Evolutionary conservation across 495 filamentous ascomycete genomes (phyloP).

Genomic region (Pyronema omphalodes): DNA sequence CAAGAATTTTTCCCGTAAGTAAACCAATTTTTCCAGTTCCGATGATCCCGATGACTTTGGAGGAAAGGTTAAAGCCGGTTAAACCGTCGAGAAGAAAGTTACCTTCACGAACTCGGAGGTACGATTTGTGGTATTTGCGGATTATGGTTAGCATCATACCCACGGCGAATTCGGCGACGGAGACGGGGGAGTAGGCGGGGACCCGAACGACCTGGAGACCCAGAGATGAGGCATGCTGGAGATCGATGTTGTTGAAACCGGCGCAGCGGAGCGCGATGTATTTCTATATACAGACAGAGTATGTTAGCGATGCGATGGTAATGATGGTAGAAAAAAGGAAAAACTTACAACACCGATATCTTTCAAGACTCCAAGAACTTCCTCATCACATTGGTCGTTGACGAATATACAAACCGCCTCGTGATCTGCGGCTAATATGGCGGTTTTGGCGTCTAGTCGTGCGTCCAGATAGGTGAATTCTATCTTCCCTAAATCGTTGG

Average conservation of each 20-base stretch:
- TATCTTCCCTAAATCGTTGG: conserved; percentile 8
- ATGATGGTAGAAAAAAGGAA: neutral
- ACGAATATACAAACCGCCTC: conserved; percentile 53
- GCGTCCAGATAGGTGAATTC: conserved; percentile 18
- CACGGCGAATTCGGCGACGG: conserved; percentile 54
- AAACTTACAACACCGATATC: conserved; percentile 27
- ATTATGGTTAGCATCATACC: conserved; percentile 51
- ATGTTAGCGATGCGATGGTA: neutral
- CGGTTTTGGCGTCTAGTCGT: conserved; percentile 28
- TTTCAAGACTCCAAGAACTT: conserved; percentile 35
- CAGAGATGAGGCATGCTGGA: conserved; percentile 34
- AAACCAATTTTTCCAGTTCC: conserved; percentile 39
- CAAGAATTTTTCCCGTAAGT: conserved; percentile 34
- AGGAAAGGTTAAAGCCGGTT: conserved; percentile 39
- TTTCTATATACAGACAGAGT: conserved; percentile 9
- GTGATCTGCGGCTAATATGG: conserved; percentile 33
- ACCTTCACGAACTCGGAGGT: conserved; percentile 52
- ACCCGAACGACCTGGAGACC: conserved; percentile 49
- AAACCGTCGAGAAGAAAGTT: conserved; percentile 52
- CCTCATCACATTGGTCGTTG: conserved; percentile 39
- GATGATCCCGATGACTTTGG: conserved; percentile 41
- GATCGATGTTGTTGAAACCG: conserved; percentile 52
- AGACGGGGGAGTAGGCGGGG: conserved; percentile 50
- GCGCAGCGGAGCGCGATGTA: conserved; percentile 41
- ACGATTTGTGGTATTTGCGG: conserved; percentile 51